Base-by-base conservation (phyloP, 2,329 filamentous ascomycete genomes). In the Cladosporium sp. region DNA sequence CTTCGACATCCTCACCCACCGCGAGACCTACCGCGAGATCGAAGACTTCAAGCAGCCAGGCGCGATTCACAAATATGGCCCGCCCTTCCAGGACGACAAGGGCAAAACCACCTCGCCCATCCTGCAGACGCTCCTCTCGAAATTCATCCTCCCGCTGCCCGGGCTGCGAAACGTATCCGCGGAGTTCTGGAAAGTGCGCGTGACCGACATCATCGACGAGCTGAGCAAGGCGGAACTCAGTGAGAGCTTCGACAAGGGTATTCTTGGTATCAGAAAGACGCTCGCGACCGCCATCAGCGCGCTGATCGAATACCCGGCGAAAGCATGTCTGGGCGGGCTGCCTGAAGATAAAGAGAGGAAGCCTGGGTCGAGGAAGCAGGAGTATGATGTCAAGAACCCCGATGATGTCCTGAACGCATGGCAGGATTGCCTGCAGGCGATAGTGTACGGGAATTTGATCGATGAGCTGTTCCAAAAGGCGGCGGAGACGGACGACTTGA, bases 211-310 rank as follows among this genome's bases (percentile, higher is more conserved):
- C 13, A 72, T 88, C 60, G 70, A 73, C 60, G 76, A 81, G 61
- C 72, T 92, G 50, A 83, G 78, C 8, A 77, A 83, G 32, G 85
- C 82, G 2, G 82, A 88, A 46, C 72, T 92, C 32, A 89, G 85
- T 1, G 87, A 92, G 67, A 89, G 85, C 65, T 92, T 90, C 63
- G 87, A 92, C 66, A 89, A 89, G 68, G 87, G 85, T 11, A 77
- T 82, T 0, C 70, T 92, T 59, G 87, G 87, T 0, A 83, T 84
- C 54, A 77, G 87, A 48, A 90, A 89, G 71, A 87, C 85, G 16
- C 70, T 92, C 45, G 81, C 87, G 0, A 89, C 87, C 6, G 86
- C 84, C 0, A 77, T 83, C 9, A 85, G 85, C 34, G 80, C 82
- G 6, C 68, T 91, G 53, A 75, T 88, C 50, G 87, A 90, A 69